A percentile compares a stretch with the other conserved stretches of the same genome.
Evolutionary conservation across 371 early-diverging fungal species (phyloP).

Genomic region (Mortierella sp.): DNA sequence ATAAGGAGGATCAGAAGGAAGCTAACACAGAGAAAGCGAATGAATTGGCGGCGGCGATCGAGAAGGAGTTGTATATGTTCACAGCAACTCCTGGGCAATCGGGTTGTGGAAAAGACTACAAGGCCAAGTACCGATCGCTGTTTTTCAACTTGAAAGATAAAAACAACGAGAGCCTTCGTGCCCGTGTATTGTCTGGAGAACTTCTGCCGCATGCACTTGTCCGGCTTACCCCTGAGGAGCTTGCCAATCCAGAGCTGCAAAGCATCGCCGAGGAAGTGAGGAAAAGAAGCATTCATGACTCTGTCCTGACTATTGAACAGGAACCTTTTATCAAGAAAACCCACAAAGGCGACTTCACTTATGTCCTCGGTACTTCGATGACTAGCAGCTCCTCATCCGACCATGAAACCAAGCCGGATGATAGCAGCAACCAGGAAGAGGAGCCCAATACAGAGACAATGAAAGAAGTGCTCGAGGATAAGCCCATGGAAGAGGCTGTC

Average conservation of each 20-base stretch:
- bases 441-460: conserved; percentile 3
- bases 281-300: conserved; percentile 69
- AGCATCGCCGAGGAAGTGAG: conserved; percentile 70
- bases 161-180: conserved; percentile 72
- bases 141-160: conserved; percentile 82
- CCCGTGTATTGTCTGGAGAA: conserved; percentile 73
- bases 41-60: conserved; percentile 27
- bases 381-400: background rate
- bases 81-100: conserved; percentile 48
- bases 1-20: conserved; percentile 6
- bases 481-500: conserved; percentile 15
- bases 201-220: conserved; percentile 70
- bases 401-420: background rate
- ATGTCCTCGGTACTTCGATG: conserved; percentile 51
- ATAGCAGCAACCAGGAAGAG: background rate
- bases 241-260: conserved; percentile 80
- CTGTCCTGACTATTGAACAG: conserved; percentile 65
- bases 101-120: conserved; percentile 70
- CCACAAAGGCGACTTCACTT: conserved; percentile 75
- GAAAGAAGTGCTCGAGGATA: conserved; percentile 4
- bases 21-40: conserved; percentile 18
- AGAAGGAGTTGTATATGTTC: conserved; percentile 46
- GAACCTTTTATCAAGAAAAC: conserved; percentile 75
- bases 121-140: conserved; percentile 77
- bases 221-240: conserved; percentile 76